Base-by-base conservation (phyloP, 768 basidiomycete genomes). In the Boletus vermiculosoides region DNA sequence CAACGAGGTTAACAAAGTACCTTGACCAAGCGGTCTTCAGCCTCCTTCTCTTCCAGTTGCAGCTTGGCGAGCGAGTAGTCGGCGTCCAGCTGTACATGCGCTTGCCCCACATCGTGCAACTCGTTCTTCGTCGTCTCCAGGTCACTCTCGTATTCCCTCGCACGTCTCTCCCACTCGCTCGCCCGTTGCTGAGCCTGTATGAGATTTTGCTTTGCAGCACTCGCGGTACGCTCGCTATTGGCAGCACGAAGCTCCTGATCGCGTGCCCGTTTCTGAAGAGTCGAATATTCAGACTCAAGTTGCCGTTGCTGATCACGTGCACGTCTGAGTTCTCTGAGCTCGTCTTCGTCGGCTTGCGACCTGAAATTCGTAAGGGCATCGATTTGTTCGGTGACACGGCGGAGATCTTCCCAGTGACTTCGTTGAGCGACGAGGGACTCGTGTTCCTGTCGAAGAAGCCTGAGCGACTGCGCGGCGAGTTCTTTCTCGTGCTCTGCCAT, bases 121-220 rank as follows among this genome's bases (percentile, higher is more conserved):
- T 81, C 80, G 33, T 82, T 83, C 58, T 77, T 79, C 30, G 78
- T 78, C 62, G 78, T 65, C 66, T 88, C 86, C 20, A 91, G 71
- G 54, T 86, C 80, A 22, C 76, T 74, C 70, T 91, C 88, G 42
- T 80, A 79, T 59, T 90, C 87, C 64, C 85, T 85, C 20, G 88
- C 83, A 23, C 85, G 85, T 59, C 81, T 81, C 72, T 94, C 92
- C 90, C 88, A 92, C 63, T 94, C 92, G 4, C 81, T 74, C 3
- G 88, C 81, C 25, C 88, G 88, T 67, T 91, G 88, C 58, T 92
- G 87, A 22, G 87, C 85, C 60, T 88, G 85, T 22, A 79, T 71
- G 30, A 92, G 77, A 67, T 72, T 87, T 67, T 90, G 85, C 42
- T 83, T 82, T 3, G 83, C 78, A 18, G 84, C 72, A 23, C 72